phyloP scores from a whole-genome alignment of 495 filamentous ascomycete genomes.

The Immersiella caudata region DNA sequence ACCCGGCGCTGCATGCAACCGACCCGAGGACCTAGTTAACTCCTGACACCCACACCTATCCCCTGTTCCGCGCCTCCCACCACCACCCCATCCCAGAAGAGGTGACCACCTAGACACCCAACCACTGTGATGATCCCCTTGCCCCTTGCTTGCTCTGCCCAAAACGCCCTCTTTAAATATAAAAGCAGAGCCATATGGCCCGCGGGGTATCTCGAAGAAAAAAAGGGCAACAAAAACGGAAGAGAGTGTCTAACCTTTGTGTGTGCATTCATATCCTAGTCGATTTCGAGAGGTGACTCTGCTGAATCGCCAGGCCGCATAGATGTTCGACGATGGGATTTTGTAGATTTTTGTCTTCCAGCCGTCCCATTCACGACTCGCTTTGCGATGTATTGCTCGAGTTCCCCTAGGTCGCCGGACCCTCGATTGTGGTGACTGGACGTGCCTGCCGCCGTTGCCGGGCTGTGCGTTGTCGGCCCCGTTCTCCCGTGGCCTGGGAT shows the following conservation, averaged over 20 bases:
- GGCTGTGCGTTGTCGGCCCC: background rate
- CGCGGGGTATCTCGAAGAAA: slow-evolving; percentile 26
- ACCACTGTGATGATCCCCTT: background rate
- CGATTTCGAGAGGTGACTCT: slow-evolving; percentile 25
- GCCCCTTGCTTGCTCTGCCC: background rate
- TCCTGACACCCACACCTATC: background rate
- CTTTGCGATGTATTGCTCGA: background rate
- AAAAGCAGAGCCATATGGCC: background rate
- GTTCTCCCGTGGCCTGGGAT: background rate
- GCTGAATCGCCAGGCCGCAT: slow-evolving; percentile 24
- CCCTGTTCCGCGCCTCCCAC: background rate
- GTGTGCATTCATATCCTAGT: slow-evolving; percentile 13
- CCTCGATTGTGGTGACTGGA: background rate
- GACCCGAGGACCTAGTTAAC: background rate
- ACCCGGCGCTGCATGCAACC: background rate
- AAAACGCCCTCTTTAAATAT: slow-evolving; percentile 19
- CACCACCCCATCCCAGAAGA: background rate
- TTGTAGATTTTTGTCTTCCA: too few relatives aligned
- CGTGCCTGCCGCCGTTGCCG: too few relatives aligned
- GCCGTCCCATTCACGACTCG: too few relatives aligned
- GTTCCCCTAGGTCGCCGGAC: background rate
- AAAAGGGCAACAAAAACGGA: slow-evolving; percentile 4
- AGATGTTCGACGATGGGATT: slow-evolving; percentile 7
- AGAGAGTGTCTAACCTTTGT: slow-evolving; percentile 3
- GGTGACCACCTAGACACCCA: background rate